These are phyloP conservation scores for Nepenthes mirabilis DNA, from an alignment of 148 eudicot genomes.

Conservation along the genomic window DNA sequence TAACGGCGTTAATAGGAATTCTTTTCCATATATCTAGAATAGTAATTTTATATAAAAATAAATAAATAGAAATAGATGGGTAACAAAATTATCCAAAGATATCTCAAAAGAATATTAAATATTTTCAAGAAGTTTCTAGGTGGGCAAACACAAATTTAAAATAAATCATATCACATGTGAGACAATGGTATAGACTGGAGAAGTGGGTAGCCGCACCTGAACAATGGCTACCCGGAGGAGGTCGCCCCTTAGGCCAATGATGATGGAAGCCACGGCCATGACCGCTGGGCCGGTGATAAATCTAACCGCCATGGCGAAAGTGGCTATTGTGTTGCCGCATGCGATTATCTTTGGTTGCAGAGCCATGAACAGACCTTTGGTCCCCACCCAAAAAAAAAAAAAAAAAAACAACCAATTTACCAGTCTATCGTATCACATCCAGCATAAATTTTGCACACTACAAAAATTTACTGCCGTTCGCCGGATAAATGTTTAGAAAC, in stretches of 20 bases:
- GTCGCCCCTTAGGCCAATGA: slow-evolving; percentile 32
- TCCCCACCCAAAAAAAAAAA: background rate
- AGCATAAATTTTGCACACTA: background rate
- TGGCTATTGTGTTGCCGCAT: slow-evolving; percentile 41
- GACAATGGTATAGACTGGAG: too few species aligned
- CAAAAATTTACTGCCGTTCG: background rate
- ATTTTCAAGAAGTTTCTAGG: too few species aligned
- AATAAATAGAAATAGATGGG: too few species aligned
- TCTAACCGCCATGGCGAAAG: slow-evolving; percentile 30
- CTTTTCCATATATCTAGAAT: background rate
- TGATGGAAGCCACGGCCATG: slow-evolving; percentile 35
- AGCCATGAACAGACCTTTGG: slow-evolving; percentile 42
- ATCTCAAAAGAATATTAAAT: too few species aligned
- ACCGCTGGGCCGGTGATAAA: slow-evolving; percentile 34
- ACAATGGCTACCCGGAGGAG: slow-evolving; percentile 38
- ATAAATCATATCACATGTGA: too few species aligned
- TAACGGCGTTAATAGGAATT: background rate
- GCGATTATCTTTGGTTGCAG: slow-evolving; percentile 46
- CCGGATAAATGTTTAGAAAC: too few species aligned
- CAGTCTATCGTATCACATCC: background rate
- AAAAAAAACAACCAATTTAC: background rate
- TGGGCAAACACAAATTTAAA: too few species aligned
- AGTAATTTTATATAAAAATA: too few species aligned
- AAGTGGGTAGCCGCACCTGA: slow-evolving; percentile 19
- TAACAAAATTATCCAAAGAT: too few species aligned